Percentiles rank a stretch among this genome's conserved stretches.
phyloP scores from a whole-genome alignment of 2,329 filamentous ascomycete genomes.

The Aspergillus sp. region DNA sequence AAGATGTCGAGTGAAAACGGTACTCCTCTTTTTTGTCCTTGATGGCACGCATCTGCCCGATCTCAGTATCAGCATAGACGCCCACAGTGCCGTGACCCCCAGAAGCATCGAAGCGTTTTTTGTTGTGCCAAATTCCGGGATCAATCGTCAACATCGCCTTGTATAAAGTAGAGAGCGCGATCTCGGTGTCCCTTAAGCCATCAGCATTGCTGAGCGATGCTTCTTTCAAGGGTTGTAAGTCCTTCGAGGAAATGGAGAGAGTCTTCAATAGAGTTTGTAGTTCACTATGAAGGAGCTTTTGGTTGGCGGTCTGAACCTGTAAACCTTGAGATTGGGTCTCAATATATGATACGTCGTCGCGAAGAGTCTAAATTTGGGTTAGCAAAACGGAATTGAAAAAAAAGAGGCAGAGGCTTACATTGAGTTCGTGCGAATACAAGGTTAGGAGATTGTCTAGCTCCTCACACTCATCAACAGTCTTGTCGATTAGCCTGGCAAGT shows the following conservation, averaged over 20 bases:
- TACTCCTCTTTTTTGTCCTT: conserved; percentile 95
- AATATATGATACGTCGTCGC: conserved; percentile 94
- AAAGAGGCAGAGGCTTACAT: conserved; percentile 56
- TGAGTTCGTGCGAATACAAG: conserved; percentile 89
- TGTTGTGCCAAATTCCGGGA: conserved; percentile 66
- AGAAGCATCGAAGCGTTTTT: conserved; percentile 48
- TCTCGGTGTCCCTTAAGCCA: conserved; percentile 76
- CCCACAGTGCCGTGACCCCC: conserved; percentile 41
- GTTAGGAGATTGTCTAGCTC: conserved; percentile 93
- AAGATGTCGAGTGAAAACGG: conserved; percentile 69
- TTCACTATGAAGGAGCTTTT: conserved; percentile 88
- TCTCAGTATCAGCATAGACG: conserved; percentile 70
- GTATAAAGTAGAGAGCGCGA: conserved; percentile 75
- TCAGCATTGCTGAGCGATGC: conserved; percentile 70
- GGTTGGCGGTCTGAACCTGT: conserved; percentile 95
- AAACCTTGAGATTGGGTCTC: conserved; percentile 96
- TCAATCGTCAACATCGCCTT: conserved; percentile 94
- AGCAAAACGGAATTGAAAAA: conserved; percentile 20
- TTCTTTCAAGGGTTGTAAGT: conserved; percentile 71
- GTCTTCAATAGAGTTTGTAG: conserved; percentile 86
- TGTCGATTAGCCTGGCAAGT: conserved; percentile 81
- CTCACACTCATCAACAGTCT: conserved; percentile 91
- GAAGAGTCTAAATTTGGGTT: conserved; percentile 66
- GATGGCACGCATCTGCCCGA: conserved; percentile 85
- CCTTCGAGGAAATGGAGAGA: conserved; percentile 76